Conservation (phyloP, 352 stramenopile species). For the Blastocystis sp. region DNA sequence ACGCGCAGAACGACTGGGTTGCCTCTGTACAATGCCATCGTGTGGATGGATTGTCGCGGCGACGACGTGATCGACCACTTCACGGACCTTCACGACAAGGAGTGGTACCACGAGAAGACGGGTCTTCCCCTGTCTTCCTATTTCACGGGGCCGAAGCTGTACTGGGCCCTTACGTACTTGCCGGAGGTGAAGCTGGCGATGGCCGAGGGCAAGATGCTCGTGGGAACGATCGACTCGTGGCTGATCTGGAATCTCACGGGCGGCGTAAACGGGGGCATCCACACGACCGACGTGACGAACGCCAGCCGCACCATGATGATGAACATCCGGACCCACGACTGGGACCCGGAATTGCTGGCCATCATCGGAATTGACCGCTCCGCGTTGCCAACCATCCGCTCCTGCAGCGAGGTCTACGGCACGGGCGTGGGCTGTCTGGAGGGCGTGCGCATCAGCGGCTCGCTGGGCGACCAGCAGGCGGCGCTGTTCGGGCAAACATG, state of each 20-base stretch:
- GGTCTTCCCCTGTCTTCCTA: conserved; percentile 93
- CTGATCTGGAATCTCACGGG: conserved; percentile 89
- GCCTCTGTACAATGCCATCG: conserved; percentile 95
- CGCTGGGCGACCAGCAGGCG: conserved; percentile 90
- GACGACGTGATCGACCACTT: conserved; percentile 81
- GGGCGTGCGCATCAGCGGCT: conserved; percentile 83
- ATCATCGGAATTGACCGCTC: conserved; percentile 81
- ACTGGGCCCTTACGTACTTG: conserved; percentile 93
- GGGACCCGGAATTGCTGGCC: conserved; percentile 75
- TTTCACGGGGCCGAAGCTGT: conserved; percentile 94
- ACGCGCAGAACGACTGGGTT: conserved; percentile 81
- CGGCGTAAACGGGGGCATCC: conserved; percentile 77
- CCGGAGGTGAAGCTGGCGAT: conserved; percentile 82
- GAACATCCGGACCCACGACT: conserved; percentile 74
- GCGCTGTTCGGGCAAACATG: conserved; percentile 94
- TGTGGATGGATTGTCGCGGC: conserved; percentile 95
- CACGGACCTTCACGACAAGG: conserved; percentile 70
- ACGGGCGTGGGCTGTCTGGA: conserved; percentile 77
- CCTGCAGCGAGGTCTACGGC: conserved; percentile 84
- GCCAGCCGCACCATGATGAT: conserved; percentile 86
- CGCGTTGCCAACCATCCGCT: conserved; percentile 87
- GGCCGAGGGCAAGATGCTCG: conserved; percentile 82
- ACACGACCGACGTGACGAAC: conserved; percentile 96
- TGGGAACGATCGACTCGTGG: conserved; percentile 97
- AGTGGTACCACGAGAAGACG: conserved; percentile 76